Percentiles rank a stretch among this genome's conserved stretches.
Evolutionary conservation across 371 early-diverging fungal genomes (phyloP).

Genomic region (Mortierella sp.): DNA sequence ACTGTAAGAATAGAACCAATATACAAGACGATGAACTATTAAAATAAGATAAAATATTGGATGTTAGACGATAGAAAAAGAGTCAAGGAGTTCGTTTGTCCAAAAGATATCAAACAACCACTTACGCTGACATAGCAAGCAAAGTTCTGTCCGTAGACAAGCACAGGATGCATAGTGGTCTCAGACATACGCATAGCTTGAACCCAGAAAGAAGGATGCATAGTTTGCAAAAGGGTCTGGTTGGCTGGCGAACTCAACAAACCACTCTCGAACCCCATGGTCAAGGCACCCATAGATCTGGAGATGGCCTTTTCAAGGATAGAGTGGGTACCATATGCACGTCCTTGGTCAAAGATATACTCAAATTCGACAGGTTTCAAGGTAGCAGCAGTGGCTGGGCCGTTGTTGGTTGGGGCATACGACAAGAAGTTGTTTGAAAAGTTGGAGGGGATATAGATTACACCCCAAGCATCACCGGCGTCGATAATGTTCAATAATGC

Average conservation of each 20-base stretch:
- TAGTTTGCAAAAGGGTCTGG: slow-evolving; percentile 38
- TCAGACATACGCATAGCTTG: slow-evolving; percentile 37
- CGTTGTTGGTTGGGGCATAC: slow-evolving; percentile 38
- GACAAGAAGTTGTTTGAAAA: slow-evolving; percentile 59
- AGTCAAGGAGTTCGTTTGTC: background rate
- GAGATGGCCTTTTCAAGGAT: slow-evolving; percentile 45
- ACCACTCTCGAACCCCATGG: slow-evolving; percentile 26
- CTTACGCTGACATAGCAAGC: slow-evolving; percentile 54
- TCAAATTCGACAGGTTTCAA: slow-evolving; percentile 42
- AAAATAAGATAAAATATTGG: background rate
- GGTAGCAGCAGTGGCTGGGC: slow-evolving; percentile 27
- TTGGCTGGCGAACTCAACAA: slow-evolving; percentile 51
- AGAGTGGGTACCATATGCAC: slow-evolving; percentile 51
- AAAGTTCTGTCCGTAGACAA: slow-evolving; percentile 55
- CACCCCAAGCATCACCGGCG: slow-evolving; percentile 56
- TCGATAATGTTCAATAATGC: slow-evolving; percentile 46
- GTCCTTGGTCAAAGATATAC: slow-evolving; percentile 56
- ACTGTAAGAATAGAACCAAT: slow-evolving; percentile 55
- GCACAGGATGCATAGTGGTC: slow-evolving; percentile 51
- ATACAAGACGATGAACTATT: slow-evolving; percentile 52
- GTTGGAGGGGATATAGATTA: slow-evolving; percentile 61
- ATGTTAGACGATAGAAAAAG: background rate
- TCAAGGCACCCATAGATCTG: slow-evolving; percentile 31
- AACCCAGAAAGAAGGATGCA: slow-evolving; percentile 49
- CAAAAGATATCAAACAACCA: background rate